Evolutionary conservation across 2,329 filamentous ascomycete genomes (phyloP), one percentile per base, ranked within the genome.

Genomic region (Leptographium flavum): DNA sequence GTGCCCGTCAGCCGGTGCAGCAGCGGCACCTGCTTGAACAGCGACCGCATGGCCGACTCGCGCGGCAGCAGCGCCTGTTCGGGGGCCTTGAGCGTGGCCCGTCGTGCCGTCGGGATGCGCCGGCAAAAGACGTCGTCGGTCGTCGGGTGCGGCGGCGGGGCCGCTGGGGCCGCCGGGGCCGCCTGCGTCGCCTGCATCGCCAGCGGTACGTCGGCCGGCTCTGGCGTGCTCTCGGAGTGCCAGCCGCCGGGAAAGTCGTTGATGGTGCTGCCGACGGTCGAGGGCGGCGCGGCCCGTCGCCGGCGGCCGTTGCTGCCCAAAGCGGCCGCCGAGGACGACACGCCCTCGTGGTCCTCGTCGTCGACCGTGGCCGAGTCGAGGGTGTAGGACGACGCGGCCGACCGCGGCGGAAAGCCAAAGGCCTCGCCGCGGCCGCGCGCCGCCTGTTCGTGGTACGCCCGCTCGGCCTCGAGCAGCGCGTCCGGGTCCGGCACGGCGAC

Each of bases 41-140:
- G 57, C 43, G 77, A 72, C 60, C 84, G 79, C 31, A 72, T 65
- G 45, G 76, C 69, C 3, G 79, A 80, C 41, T 76, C 76, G 53
- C 82, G 78, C 3, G 81, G 82, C 14, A 81, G 72, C 25, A 87
- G 69, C 9, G 83, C 83, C 61, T 83, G 76, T 49, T 82, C 74
- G 39, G 81, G 74, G 1, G 82, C 78, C 31, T 82, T 71, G 35
- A 87, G 70, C 54, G 70, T 73, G 28, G 73, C 74, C 48, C 74
- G 73, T 42, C 77, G 74, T 28, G 82, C 82, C 1, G 73, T 76
- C 4, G 80, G 81, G 54, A 86, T 83, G 47, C 70, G 69, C 31
- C 75, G 69, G 64, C 71, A 80, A 55, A 68, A 79, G 54, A 62
- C 62, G 49, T 28, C 27, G 32, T 7, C 68, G 60, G 35, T 59